Conservation (phyloP, 2,329 filamentous ascomycete genomes). For the Ceratocystis harringtonii region DNA sequence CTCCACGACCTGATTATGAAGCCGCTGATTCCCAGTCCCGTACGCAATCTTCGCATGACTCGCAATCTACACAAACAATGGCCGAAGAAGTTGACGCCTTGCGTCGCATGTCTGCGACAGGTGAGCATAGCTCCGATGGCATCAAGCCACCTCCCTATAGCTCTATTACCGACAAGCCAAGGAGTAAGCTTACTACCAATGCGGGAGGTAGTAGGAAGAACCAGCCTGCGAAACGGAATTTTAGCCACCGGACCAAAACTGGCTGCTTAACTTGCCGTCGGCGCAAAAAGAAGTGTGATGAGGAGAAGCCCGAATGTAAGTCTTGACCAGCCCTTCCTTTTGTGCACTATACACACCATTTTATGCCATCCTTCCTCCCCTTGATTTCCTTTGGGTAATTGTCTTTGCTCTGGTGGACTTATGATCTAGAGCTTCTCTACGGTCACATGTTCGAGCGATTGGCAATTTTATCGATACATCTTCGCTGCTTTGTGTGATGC, state of each 20-base stretch:
- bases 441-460: neutral
- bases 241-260: slow-evolving; percentile 91
- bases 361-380: neutral
- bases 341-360: neutral
- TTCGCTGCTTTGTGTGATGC: neutral
- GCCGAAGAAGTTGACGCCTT: slow-evolving; percentile 36
- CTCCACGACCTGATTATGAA: slow-evolving; percentile 30
- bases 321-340: neutral
- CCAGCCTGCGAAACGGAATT: slow-evolving; percentile 46
- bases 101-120: slow-evolving; percentile 33
- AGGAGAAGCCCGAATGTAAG: slow-evolving; percentile 77
- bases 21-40: slow-evolving; percentile 36
- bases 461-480: neutral
- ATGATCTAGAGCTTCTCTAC: neutral
- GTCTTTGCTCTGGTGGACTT: neutral
- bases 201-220: slow-evolving; percentile 42
- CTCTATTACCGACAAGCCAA: slow-evolving; percentile 33
- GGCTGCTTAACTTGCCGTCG: slow-evolving; percentile 83
- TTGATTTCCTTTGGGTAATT: neutral
- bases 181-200: slow-evolving; percentile 32
- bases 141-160: slow-evolving; percentile 22
- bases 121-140: slow-evolving; percentile 29
- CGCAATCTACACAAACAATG: slow-evolving; percentile 34
- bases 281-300: slow-evolving; percentile 97
- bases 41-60: slow-evolving; percentile 33